Evolutionary conservation across 2,329 filamentous ascomycete genomes (phyloP), one percentile per base, ranked within the genome.

Genomic region (Aspergillus carbonarius): DNA sequence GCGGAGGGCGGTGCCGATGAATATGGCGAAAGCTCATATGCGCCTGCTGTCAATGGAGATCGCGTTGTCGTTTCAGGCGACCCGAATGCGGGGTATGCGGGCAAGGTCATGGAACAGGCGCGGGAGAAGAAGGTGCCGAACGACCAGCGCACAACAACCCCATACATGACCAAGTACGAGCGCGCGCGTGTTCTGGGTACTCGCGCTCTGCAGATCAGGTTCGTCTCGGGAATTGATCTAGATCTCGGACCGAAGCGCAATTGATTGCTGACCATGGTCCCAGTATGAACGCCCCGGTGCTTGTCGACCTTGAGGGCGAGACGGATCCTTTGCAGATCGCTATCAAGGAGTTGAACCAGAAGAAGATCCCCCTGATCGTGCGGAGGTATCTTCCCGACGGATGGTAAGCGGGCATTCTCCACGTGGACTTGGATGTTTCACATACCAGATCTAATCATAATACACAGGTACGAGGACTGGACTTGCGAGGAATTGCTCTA

Each of bases 151-250:
- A 90, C 86, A 23, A 99, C 95, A 8, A 99, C 95, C 27, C 95
- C 93, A 2, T 99, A 97, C 80, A 96, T 99, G 93, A 99, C 95
- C 66, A 99, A 99, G 81, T 99, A 99, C 79, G 95, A 99, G 83
- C 86, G 88, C 68, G 95, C 95, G 63, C 88, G 95, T 72, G 93
- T 99, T 60, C 80, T 99, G 64, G 95, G 95, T 49, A 98, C 95
- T 40, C 85, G 95, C 66, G 95, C 95, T 40, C 78, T 98, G 73
- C 95, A 99, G 78, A 98, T 99, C 73, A 97, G 92, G 92, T 96
- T 77, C 55, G 86, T 70, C 54, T 34, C 13, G 23, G 15, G 7
- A 30, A 20, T 37, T 30, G 40, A 44, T 32, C 15, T n/a, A 15
- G 9, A 5, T 27, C 32, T 39, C 47, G 8, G 23, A 18, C n/a